Base-by-base conservation (phyloP, 805 yeast species). In the Maudiozyma saulgeensis region DNA sequence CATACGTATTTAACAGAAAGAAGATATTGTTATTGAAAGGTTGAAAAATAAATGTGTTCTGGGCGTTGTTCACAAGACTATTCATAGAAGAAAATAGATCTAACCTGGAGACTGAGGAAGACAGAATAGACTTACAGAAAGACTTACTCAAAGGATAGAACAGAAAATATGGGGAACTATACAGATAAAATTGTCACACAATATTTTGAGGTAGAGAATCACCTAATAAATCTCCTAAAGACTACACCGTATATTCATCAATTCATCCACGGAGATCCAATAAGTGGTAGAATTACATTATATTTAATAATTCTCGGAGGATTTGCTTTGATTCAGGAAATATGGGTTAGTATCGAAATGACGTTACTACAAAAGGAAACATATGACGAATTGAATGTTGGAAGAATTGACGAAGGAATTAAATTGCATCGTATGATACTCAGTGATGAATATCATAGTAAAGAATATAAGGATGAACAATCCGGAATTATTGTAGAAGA, bases 251-350 rank as follows among this genome's bases (percentile, higher is more conserved):
- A 59, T 44, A 53, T 59, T 9, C 52, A 53, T 21, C 56, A 54
- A 42, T 60, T 61, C 34, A 57, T 62, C 13, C 62, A 62, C 48
- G 64, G 64, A 39, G 54, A 53, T 40, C 43, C 45, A 39, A 41
- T 61, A 2, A 66, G 69, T 53, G 67, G 67, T 16, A 55, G 69
- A 51, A 67, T 67, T 28, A 66, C 70, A 5, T 46, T 66, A 46
- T 62, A 60, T 44, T 49, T 67, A 12, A 37, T 66, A 26, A 51
- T 63, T 1, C 51, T 67, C 13, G 70, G 70, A 3, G 47, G 57
- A 4, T 43, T 67, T 45, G 68, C 70, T 18, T 53, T 66, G 26
- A 50, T 66, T 15, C 64, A 67, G 46, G 70, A 67, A 45, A 38
- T 66, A 5, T 65, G 57, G 44, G 61, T 67, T 19, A 64, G 63